Evolutionary conservation across 176 grass and related monocot genomes (phyloP), one percentile per base, ranked within the genome.

Genomic region (Dactylis glomerata): DNA sequence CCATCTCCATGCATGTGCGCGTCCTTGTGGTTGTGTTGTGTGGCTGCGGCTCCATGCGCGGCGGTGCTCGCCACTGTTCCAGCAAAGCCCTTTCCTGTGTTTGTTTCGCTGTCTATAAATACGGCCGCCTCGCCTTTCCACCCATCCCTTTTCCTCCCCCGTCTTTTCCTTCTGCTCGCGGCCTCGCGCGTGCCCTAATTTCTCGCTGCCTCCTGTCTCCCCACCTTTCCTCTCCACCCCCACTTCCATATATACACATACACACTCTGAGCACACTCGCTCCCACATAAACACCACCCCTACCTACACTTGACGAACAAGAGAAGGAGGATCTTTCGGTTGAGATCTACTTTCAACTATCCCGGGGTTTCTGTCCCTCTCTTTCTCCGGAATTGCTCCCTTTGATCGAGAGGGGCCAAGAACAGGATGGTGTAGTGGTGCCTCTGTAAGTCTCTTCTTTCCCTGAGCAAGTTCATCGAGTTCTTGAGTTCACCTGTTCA

Each of bases 111-210:
- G 78, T 86, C 83, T 87, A 87, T 90, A 90, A 86, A 87, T 90
- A 90, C 84, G 66, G 57, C 61, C 80, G 30, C 66, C 27, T 46
- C 3, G 57, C 34, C 79, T 90, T 90, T 83, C 79, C 79, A 23
- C 42, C 42, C 83, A 56, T 1, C 73, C 12, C 54, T 73, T 86
- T 86, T 83, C 73, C 45, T 45, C 31, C 88, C 83, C 66, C 83
- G 88, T 86, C 83, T 90, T 86, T 90, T 73, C 67, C 56, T 16
- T 27, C 13, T 16, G 24, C 16, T 12, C 61, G 5, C 36, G 0
- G 4, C 67, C 58, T 56, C 59, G 84, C 73, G 89, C 89, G 80
- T 90, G 89, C 89, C 89, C 89, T 90, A 80, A 87, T 90, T 90
- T 90, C 89, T 90, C 80, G 89, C 89, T 80, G 89, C 47, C 4